Conservation (phyloP, 371 early-diverging fungal species). For the Rhizopus sp. region DNA sequence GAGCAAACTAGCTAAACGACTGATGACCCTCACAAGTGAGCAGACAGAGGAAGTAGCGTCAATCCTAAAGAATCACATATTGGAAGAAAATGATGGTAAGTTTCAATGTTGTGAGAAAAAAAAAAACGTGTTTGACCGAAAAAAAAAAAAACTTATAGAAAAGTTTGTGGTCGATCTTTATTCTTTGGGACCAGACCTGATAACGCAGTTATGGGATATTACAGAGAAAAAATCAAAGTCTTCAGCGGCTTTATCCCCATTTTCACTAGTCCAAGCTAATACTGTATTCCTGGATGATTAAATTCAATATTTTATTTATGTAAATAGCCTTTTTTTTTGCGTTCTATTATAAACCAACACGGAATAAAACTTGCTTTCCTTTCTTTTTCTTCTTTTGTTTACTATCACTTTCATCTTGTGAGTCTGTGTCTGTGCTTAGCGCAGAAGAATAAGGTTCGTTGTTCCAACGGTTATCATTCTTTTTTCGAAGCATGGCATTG, state of each 20-base stretch:
- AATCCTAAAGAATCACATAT: constrained; percentile 25
- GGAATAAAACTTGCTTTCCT: constrained; percentile 58
- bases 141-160: constrained; percentile 19
- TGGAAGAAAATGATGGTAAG: constrained; percentile 36
- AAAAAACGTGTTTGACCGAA: background rate
- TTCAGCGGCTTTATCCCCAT: constrained; percentile 16
- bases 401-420: constrained; percentile 1
- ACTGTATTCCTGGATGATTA: constrained; percentile 17
- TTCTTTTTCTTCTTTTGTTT: constrained; percentile 57
- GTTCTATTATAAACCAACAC: constrained; percentile 49
- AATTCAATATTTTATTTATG: background rate
- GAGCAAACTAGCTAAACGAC: constrained; percentile 37
- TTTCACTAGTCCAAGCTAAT: constrained; percentile 26
- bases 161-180: constrained; percentile 48
- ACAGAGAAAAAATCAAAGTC: constrained; percentile 19
- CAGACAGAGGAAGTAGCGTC: constrained; percentile 32
- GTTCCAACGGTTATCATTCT: constrained; percentile 11
- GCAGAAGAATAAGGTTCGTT: constrained; percentile 13
- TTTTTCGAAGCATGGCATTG: constrained; percentile 8
- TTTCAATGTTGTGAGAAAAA: background rate
- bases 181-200: constrained; percentile 39
- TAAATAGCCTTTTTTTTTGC: constrained; percentile 3
- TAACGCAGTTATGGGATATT: constrained; percentile 43
- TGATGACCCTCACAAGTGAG: constrained; percentile 26
- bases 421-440: constrained; percentile 10